Evolutionary conservation across 1,139 yeast species (phyloP).

Genomic region (Casaregolazyma suthepensis): DNA sequence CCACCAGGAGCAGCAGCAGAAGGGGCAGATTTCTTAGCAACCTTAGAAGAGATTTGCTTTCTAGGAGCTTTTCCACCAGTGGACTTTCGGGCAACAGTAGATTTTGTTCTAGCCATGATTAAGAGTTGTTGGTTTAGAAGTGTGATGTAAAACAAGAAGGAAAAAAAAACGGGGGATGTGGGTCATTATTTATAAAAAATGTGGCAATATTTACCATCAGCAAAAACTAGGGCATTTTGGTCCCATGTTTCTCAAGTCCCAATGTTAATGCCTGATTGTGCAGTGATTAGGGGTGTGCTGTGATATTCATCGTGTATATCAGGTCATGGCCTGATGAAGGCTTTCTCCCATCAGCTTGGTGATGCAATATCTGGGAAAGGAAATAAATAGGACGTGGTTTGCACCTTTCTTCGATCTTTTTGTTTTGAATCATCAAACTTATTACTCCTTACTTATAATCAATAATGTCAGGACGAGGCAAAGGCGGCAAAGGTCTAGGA

Average conservation of each 20-base stretch:
- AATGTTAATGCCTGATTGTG: neutral
- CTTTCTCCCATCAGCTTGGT: neutral
- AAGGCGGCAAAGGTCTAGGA: conserved; percentile 99
- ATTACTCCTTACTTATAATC: conserved; percentile 2
- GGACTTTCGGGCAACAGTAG: conserved; percentile 91
- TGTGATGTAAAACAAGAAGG: conserved; percentile 15
- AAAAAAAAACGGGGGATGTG: conserved; percentile 13
- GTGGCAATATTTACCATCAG: conserved; percentile 1
- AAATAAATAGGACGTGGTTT: conserved; percentile 2
- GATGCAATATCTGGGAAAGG: neutral
- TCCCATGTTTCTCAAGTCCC: neutral
- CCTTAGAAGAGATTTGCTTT: conserved; percentile 98
- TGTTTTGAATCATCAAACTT: neutral
- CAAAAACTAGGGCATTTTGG: neutral
- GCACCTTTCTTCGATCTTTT: neutral
- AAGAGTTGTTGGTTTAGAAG: conserved; percentile 5
- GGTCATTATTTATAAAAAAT: conserved; percentile 9
- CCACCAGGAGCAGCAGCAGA: conserved; percentile 83
- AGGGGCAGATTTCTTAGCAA: conserved; percentile 93
- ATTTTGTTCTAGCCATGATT: conserved; percentile 95
- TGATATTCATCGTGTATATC: conserved; percentile 15
- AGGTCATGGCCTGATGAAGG: conserved; percentile 3
- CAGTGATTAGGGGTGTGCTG: conserved; percentile 8
- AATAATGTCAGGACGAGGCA: conserved; percentile 97
- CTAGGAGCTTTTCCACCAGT: conserved; percentile 99